A percentile compares a stretch with the other conserved stretches of the same genome.
Evolutionary conservation across 2,329 filamentous ascomycete species (phyloP).

Genomic region (Claviceps africana): DNA sequence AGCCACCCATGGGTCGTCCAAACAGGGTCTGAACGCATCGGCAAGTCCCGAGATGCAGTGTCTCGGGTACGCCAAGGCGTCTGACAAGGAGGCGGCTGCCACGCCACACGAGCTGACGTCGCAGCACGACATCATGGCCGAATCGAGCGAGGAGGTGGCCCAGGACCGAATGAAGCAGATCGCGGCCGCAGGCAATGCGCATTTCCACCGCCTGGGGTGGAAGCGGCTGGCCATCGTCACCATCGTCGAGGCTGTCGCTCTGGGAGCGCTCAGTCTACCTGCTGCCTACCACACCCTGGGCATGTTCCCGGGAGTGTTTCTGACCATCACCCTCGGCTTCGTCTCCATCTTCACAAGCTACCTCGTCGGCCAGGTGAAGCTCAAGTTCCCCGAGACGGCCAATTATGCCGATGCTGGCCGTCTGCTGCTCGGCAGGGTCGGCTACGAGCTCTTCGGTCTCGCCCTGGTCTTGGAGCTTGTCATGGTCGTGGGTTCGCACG

Average conservation of each 20-base stretch:
- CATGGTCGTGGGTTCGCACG: conserved; percentile 52
- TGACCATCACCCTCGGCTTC: conserved; percentile 23
- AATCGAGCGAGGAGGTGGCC: conserved; percentile 14
- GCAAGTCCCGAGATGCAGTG: background rate
- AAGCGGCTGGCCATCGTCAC: conserved; percentile 41
- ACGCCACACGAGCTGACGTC: background rate
- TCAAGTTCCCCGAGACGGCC: conserved; percentile 41
- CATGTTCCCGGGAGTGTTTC: conserved; percentile 34
- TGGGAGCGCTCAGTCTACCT: conserved; percentile 37
- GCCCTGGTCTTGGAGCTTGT: conserved; percentile 49
- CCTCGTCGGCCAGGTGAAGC: conserved; percentile 36
- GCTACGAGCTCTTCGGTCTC: conserved; percentile 54
- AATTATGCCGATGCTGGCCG: conserved; percentile 56
- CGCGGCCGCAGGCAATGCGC: conserved; percentile 28
- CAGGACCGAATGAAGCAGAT: conserved; percentile 27
- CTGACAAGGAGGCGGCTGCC: background rate
- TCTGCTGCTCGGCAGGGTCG: conserved; percentile 44
- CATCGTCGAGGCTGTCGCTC: conserved; percentile 43
- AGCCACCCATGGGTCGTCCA: background rate
- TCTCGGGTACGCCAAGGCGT: background rate
- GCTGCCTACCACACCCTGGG: conserved; percentile 38
- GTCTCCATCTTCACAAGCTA: conserved; percentile 34
- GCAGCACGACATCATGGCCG: conserved; percentile 8
- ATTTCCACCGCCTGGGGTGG: conserved; percentile 41
- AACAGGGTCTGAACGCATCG: background rate